A percentile compares a stretch with the other conserved stretches of the same genome.
Evolutionary conservation across 192 early-diverging fungal genomes (phyloP).

Genomic region (Backusella australiensis): DNA sequence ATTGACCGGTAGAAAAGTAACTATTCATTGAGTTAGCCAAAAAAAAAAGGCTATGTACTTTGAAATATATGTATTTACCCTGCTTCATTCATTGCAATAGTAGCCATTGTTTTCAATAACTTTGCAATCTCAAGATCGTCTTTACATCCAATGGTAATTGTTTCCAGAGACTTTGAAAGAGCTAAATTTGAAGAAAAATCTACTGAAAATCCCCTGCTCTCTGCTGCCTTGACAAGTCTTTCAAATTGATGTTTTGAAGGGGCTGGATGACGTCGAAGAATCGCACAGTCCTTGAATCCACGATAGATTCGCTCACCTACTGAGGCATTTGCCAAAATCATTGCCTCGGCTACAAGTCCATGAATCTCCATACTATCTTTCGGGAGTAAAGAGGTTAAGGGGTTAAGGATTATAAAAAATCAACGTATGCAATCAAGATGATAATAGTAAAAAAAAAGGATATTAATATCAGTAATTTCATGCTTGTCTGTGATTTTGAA

Average conservation of each 20-base stretch:
- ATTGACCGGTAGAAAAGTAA: conserved; percentile 64
- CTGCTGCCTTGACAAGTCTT: conserved; percentile 53
- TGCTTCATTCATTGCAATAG: conserved; percentile 73
- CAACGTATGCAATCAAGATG: not conserved
- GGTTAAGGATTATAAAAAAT: conserved; percentile 1
- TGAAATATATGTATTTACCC: conserved; percentile 25
- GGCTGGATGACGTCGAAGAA: conserved; percentile 69
- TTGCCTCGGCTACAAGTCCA: conserved; percentile 75
- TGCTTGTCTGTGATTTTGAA: conserved; percentile 62
- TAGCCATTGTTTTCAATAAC: conserved; percentile 72
- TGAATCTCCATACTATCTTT: conserved; percentile 69
- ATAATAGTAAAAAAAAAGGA: conserved; percentile 17
- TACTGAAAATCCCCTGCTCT: conserved; percentile 52
- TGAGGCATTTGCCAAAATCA: conserved; percentile 73
- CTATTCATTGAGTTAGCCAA: conserved; percentile 13
- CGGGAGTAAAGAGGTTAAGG: conserved; percentile 34
- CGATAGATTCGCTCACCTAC: conserved; percentile 63
- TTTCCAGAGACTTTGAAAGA: conserved; percentile 57
- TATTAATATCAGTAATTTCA: conserved; percentile 60
- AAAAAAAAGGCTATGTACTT: not conserved
- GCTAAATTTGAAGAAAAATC: conserved; percentile 64
- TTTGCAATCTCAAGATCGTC: conserved; percentile 54
- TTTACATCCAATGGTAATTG: conserved; percentile 37
- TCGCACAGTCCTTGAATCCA: conserved; percentile 50
- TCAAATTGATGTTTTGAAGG: conserved; percentile 62